phyloP scores from a whole-genome alignment of 176 grass and related monocot genomes.

The Avena sativa region DNA sequence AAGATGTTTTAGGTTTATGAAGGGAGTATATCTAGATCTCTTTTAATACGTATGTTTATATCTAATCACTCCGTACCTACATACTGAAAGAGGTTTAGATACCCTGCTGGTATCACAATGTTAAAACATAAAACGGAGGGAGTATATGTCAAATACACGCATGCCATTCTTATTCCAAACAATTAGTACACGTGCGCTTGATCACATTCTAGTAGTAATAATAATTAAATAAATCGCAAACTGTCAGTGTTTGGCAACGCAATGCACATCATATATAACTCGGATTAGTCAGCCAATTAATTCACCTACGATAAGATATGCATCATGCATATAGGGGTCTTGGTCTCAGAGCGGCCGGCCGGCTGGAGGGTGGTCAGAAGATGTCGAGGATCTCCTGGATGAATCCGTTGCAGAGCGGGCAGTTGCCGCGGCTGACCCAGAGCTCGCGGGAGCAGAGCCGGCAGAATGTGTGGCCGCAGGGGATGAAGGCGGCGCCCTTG shows the following conservation, averaged over 20 bases:
- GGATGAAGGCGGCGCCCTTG: constrained; percentile 74
- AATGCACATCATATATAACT: neutral
- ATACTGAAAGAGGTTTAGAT: too few relatives aligned
- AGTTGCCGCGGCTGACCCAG: constrained; percentile 82
- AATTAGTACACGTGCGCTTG: neutral
- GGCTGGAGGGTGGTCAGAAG: constrained; percentile 42
- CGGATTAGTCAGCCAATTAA: constrained; percentile 4
- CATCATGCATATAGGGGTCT: too few relatives aligned
- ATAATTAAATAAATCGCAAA: neutral
- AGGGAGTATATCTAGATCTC: too few relatives aligned
- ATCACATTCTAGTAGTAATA: too few relatives aligned
- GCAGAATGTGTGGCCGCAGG: constrained; percentile 81
- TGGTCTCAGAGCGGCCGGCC: too few relatives aligned
- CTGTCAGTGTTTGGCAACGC: neutral
- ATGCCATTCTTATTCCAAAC: neutral
- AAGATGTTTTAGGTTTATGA: too few relatives aligned
- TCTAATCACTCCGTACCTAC: too few relatives aligned
- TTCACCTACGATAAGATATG: neutral
- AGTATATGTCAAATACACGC: too few relatives aligned
- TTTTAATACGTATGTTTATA: too few relatives aligned
- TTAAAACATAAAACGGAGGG: too few relatives aligned
- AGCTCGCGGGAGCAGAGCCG: constrained; percentile 77
- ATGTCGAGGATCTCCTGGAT: constrained; percentile 85
- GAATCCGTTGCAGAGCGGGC: constrained; percentile 85
- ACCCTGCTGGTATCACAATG: too few relatives aligned